A percentile compares a stretch with the other conserved stretches of the same genome.
phyloP scores from a whole-genome alignment of 768 basidiomycete species.

The Tylopilus vinaceipallidus region DNA sequence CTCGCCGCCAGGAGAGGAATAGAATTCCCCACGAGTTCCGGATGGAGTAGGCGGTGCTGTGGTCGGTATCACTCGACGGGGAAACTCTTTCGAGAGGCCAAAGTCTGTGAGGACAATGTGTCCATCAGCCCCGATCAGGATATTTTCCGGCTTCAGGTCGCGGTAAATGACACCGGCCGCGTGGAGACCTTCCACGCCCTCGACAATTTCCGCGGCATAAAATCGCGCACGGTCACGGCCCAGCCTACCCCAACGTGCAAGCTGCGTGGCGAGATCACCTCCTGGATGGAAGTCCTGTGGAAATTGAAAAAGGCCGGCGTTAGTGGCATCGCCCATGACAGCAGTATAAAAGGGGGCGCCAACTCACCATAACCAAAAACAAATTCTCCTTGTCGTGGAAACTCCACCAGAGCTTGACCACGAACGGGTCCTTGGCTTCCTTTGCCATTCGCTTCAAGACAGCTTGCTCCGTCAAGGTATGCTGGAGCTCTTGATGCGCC shows the following conservation, averaged over 20 bases:
- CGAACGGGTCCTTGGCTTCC: conserved; percentile 85
- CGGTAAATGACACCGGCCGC: conserved; percentile 95
- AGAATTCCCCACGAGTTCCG: conserved; percentile 51
- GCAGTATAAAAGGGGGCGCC: conserved; percentile 16
- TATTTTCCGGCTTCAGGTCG: conserved; percentile 95
- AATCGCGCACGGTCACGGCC: conserved; percentile 94
- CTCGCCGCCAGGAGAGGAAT: conserved; percentile 40
- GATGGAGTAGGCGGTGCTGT: conserved; percentile 61
- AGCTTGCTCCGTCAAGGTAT: conserved; percentile 94
- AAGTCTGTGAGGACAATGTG: conserved; percentile 98
- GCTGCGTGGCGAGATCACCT: conserved; percentile 95
- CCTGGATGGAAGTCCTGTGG: conserved; percentile 89
- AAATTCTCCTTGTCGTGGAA: conserved; percentile 98
- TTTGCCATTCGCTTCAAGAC: conserved; percentile 94
- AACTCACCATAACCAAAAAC: conserved; percentile 86
- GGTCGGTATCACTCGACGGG: conserved; percentile 45
- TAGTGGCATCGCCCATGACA: conserved; percentile 4
- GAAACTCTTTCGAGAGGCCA: conserved; percentile 90
- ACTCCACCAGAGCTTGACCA: conserved; percentile 94
- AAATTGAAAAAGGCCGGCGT: conserved; percentile 15
- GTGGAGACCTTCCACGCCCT: conserved; percentile 94
- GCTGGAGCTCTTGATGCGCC: conserved; percentile 93
- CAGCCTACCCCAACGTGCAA: conserved; percentile 91
- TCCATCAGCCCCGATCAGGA: conserved; percentile 90
- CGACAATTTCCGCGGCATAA: conserved; percentile 96